Evolutionary conservation across 768 basidiomycete genomes (phyloP).

Genomic region (Galerina sulciceps): DNA sequence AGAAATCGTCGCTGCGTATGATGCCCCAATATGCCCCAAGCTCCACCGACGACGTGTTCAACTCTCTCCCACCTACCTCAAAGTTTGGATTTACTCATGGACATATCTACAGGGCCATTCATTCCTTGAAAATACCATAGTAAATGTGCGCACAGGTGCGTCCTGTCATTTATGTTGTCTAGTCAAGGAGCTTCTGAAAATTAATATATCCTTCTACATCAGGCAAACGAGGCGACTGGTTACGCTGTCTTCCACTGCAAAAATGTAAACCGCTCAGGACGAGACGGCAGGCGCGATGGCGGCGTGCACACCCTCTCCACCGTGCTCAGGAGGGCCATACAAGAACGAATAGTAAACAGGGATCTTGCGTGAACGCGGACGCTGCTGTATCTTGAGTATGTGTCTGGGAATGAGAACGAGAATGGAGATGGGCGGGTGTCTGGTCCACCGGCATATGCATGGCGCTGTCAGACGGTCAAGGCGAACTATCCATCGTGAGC

Average conservation of each 20-base stretch:
- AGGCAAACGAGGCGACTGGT: constrained; percentile 90
- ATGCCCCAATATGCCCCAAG: not conserved
- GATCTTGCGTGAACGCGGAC: too few relatives aligned
- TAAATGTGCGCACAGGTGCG: constrained; percentile 80
- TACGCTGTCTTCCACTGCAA: constrained; percentile 92
- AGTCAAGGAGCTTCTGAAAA: constrained; percentile 3
- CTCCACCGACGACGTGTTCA: constrained; percentile 25
- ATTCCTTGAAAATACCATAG: constrained; percentile 82
- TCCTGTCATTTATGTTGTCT: not conserved
- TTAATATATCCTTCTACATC: too few relatives aligned
- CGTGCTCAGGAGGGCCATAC: constrained; percentile 68
- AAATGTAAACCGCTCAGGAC: constrained; percentile 89
- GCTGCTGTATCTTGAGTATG: too few relatives aligned
- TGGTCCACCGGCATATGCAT: too few relatives aligned
- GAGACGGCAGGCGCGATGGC: constrained; percentile 89
- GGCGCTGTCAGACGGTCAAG: too few relatives aligned
- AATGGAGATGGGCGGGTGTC: too few relatives aligned
- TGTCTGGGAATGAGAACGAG: too few relatives aligned
- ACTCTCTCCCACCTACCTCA: not conserved
- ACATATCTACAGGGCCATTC: constrained; percentile 58
- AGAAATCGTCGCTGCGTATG: not conserved
- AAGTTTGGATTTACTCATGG: not conserved
- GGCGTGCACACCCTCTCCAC: constrained; percentile 82
- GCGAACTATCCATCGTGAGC: constrained; percentile 76
- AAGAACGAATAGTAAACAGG: too few relatives aligned